phyloP scores from a whole-genome alignment of 495 filamentous ascomycete genomes.

The Chaetomidium leptoderma region DNA sequence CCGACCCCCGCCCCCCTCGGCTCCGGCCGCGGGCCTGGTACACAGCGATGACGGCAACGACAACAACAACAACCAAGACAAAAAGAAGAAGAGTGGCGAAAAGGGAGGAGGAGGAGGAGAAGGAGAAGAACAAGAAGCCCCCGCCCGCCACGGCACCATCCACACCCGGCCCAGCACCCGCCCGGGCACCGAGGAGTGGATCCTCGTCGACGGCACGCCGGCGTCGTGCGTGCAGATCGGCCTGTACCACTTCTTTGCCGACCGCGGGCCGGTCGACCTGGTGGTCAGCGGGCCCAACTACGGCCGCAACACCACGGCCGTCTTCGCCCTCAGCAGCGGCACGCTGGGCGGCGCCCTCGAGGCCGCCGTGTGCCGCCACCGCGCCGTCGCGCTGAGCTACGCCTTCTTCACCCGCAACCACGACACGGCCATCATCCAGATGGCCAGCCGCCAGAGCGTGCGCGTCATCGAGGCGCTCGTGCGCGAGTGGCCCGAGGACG shows the following conservation, averaged over 20 bases:
- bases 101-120: background rate
- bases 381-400: constrained; percentile 77
- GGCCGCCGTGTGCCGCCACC: constrained; percentile 75
- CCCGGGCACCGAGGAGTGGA: constrained; percentile 76
- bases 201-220: constrained; percentile 83
- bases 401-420: constrained; percentile 81
- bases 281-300: constrained; percentile 93
- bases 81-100: background rate
- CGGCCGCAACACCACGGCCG: constrained; percentile 85
- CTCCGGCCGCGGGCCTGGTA: constrained; percentile 36
- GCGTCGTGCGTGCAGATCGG: constrained; percentile 88
- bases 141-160: constrained; percentile 57
- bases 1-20: constrained; percentile 56
- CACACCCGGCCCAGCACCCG: constrained; percentile 50
- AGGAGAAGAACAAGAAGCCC: constrained; percentile 38
- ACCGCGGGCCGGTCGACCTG: constrained; percentile 73
- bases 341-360: constrained; percentile 91
- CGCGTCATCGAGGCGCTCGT: constrained; percentile 72
- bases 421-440: constrained; percentile 70
- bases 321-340: constrained; percentile 85
- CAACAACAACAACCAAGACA: constrained; percentile 7
- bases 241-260: constrained; percentile 78
- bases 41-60: constrained; percentile 13
- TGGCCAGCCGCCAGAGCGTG: constrained; percentile 65
- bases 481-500: constrained; percentile 64